Conservation (phyloP, 2,329 filamentous ascomycete species). For the Aspergillus transmontanensis region DNA sequence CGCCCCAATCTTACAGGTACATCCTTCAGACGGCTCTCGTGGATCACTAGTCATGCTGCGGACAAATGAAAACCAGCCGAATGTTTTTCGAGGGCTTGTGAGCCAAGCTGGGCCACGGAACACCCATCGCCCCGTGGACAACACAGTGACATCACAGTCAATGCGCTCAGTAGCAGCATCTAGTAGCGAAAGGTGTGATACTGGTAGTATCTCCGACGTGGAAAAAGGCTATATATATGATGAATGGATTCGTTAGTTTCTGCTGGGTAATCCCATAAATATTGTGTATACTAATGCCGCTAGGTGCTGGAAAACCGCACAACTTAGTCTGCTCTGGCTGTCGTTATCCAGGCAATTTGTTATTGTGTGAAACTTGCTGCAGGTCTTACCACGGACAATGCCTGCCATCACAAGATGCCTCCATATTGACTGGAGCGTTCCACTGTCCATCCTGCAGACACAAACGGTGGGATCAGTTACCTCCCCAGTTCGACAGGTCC, state of each 20-base stretch:
- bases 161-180: not conserved
- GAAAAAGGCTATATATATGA: slow-evolving; percentile 30
- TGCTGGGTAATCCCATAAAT: not conserved
- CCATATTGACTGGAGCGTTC: slow-evolving; percentile 14
- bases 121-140: not conserved
- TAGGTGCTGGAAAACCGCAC: slow-evolving; percentile 32
- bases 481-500: slow-evolving; percentile 15
- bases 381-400: slow-evolving; percentile 34
- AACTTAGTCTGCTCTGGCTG: slow-evolving; percentile 34
- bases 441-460: slow-evolving; percentile 30
- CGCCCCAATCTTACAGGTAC: not conserved
- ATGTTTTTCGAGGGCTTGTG: not conserved
- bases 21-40: not conserved
- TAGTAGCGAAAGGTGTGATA: not conserved
- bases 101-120: not conserved
- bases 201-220: slow-evolving; percentile 12
- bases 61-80: not conserved
- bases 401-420: slow-evolving; percentile 13
- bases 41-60: not conserved
- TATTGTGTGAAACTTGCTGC: slow-evolving; percentile 33
- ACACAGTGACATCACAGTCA: not conserved
- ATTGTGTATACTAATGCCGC: slow-evolving; percentile 10
- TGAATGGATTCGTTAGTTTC: slow-evolving; percentile 32
- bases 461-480: slow-evolving; percentile 25
- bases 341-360: slow-evolving; percentile 27